Percentiles rank a stretch among this genome's conserved stretches.
These are phyloP conservation scores for Andrographis paniculata DNA, from an alignment of 305 asterid genomes.

Conservation along the genomic window DNA sequence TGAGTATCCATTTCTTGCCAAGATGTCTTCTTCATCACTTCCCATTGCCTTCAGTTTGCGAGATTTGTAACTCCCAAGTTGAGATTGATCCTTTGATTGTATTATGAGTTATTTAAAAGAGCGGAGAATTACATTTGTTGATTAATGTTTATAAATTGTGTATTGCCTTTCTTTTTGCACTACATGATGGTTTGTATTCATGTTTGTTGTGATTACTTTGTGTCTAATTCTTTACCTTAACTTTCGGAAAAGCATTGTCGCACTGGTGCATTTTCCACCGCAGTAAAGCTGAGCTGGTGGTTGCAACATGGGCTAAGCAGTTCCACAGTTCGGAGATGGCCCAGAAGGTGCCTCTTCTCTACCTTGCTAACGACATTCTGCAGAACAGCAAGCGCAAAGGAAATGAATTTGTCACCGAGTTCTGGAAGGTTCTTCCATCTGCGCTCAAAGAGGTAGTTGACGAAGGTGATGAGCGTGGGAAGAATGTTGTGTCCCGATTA, in stretches of 20 bases:
- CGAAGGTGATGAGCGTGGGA: slow-evolving; percentile 66
- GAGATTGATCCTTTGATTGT: too few relatives aligned
- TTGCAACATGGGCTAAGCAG: slow-evolving; percentile 83
- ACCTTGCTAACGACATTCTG: slow-evolving; percentile 88
- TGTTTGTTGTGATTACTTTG: slow-evolving; percentile 1
- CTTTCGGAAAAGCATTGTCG: slow-evolving; percentile 54
- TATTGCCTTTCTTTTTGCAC: too few relatives aligned
- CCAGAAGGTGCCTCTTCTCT: slow-evolving; percentile 75
- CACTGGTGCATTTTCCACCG: slow-evolving; percentile 99
- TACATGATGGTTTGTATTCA: too few relatives aligned
- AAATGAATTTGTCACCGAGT: slow-evolving; percentile 77
- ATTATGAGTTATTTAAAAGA: too few relatives aligned
- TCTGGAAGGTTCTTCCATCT: slow-evolving; percentile 92
- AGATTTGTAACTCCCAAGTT: too few relatives aligned
- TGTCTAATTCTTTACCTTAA: slow-evolving; percentile 33
- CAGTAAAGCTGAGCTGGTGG: slow-evolving; percentile 72
- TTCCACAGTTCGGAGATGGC: slow-evolving; percentile 61
- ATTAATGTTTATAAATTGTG: too few relatives aligned
- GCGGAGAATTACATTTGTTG: too few relatives aligned
- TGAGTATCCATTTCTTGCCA: too few relatives aligned
- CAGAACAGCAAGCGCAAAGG: slow-evolving; percentile 97
- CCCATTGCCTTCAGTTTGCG: too few relatives aligned
- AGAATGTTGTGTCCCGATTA: slow-evolving; percentile 67
- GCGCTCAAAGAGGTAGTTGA: slow-evolving; percentile 63
- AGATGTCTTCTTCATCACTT: too few relatives aligned